Percentiles rank a stretch among this genome's conserved stretches.
phyloP scores from a whole-genome alignment of 768 basidiomycete species.

The Pulveroboletus ravenelii region DNA sequence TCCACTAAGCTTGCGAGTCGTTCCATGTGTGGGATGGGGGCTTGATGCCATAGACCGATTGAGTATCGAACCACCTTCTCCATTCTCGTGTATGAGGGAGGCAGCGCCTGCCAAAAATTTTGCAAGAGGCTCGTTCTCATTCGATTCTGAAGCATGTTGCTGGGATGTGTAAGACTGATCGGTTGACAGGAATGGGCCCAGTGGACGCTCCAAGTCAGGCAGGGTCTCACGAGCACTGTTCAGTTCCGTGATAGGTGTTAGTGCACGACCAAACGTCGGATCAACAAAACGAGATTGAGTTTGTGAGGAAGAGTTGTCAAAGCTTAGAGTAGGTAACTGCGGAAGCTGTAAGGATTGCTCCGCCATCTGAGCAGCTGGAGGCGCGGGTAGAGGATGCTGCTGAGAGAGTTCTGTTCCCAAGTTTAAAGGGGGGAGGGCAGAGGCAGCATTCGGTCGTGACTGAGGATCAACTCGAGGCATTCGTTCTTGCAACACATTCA shows the following conservation, averaged over 20 bases:
- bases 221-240: conserved; percentile 30
- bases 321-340: conserved; percentile 59
- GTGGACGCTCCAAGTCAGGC: conserved; percentile 15
- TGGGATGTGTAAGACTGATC: conserved; percentile 16
- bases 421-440: conserved; percentile 18
- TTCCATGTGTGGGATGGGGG: conserved; percentile 22
- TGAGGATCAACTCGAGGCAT: conserved; percentile 43
- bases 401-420: conserved; percentile 13
- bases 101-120: conserved; percentile 10
- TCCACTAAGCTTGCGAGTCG: conserved; percentile 30
- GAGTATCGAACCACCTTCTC: conserved; percentile 13
- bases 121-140: conserved; percentile 24
- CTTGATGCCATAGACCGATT: conserved; percentile 21
- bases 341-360: conserved; percentile 24
- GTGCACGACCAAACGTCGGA: conserved; percentile 25
- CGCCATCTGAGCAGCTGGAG: conserved; percentile 12
- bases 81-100: conserved; percentile 19
- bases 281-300: conserved; percentile 18
- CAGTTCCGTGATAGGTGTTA: conserved; percentile 68
- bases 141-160: conserved; percentile 19
- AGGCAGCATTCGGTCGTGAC: conserved; percentile 5
- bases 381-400: conserved; percentile 26
- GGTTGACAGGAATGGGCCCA: conserved; percentile 11
- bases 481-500: conserved; percentile 57
- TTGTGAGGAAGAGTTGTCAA: conserved; percentile 31